phyloP scores from a whole-genome alignment of 177 flowering plant species.

The Vitis hybrid region DNA sequence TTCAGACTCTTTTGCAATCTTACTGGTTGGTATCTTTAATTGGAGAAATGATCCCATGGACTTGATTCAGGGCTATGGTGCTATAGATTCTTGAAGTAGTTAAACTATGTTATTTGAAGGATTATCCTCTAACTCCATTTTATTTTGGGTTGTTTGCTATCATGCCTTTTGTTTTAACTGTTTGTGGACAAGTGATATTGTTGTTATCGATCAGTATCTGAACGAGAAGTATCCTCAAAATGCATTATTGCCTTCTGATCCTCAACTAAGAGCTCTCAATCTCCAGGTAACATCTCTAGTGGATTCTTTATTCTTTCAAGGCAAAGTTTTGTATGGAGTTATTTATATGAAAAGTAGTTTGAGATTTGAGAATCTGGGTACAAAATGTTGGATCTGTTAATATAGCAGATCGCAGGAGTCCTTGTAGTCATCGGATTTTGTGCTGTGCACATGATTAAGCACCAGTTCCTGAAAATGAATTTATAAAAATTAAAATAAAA shows the following conservation, averaged over 20 bases:
- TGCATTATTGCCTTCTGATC: conserved; percentile 49
- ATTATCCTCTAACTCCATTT: too few species aligned
- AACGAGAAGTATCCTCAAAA: conserved; percentile 61
- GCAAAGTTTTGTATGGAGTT: not conserved
- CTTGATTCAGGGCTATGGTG: too few species aligned
- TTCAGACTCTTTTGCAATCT: conserved; percentile 62
- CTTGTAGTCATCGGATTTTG: not conserved
- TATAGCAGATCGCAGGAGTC: not conserved
- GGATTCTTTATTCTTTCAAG: not conserved
- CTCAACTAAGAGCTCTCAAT: conserved; percentile 36
- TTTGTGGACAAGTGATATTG: not conserved
- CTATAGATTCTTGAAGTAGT: too few species aligned
- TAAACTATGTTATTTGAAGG: too few species aligned
- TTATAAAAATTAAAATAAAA: not conserved
- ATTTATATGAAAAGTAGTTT: not conserved
- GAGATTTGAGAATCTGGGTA: not conserved
- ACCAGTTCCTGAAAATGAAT: not conserved
- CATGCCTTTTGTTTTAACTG: too few species aligned
- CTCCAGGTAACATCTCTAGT: conserved; percentile 45
- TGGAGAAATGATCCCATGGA: not conserved
- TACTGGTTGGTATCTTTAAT: conserved; percentile 43
- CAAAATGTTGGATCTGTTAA: not conserved
- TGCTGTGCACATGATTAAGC: not conserved
- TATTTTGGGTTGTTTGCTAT: not conserved
- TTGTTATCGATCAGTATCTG: conserved; percentile 40